A percentile compares a stretch with the other conserved stretches of the same genome.
These are phyloP conservation scores for Nicotiana tomentosiformis DNA, from an alignment of 257 asterid species.

Conservation along the genomic window DNA sequence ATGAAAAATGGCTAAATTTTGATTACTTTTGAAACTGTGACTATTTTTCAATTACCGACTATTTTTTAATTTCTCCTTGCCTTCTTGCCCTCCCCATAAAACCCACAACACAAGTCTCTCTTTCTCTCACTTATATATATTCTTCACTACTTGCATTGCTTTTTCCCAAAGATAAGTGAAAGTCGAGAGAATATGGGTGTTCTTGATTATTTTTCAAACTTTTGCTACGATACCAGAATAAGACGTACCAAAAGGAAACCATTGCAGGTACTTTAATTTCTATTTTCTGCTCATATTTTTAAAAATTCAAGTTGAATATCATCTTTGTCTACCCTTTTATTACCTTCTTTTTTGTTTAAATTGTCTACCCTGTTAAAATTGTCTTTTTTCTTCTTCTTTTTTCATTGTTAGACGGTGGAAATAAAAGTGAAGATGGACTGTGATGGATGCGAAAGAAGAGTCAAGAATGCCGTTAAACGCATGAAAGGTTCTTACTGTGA, in stretches of 20 bases:
- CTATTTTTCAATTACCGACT: too few species aligned
- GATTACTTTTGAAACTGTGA: too few species aligned
- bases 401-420: slow-evolving; percentile 66
- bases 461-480: slow-evolving; percentile 57
- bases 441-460: slow-evolving; percentile 93
- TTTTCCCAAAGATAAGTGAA: slow-evolving; percentile 13
- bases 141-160: slow-evolving; percentile 14
- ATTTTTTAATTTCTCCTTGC: too few species aligned
- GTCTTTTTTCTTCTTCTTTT: neutral
- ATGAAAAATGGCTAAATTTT: too few species aligned
- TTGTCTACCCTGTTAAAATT: too few species aligned
- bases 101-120: neutral
- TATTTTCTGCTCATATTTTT: neutral
- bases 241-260: slow-evolving; percentile 58
- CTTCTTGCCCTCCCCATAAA: neutral
- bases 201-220: slow-evolving; percentile 76
- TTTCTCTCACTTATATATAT: neutral
- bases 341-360: neutral
- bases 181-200: slow-evolving; percentile 56
- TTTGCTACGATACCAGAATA: slow-evolving; percentile 63
- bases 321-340: neutral
- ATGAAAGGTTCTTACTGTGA: slow-evolving; percentile 46
- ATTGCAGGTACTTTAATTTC: slow-evolving; percentile 55
- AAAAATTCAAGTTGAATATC: neutral
- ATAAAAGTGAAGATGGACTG: slow-evolving; percentile 88